A percentile compares a stretch with the other conserved stretches of the same genome.
These are phyloP conservation scores for Candida nanaspora DNA, from an alignment of 805 yeast species.

Conservation along the genomic window DNA sequence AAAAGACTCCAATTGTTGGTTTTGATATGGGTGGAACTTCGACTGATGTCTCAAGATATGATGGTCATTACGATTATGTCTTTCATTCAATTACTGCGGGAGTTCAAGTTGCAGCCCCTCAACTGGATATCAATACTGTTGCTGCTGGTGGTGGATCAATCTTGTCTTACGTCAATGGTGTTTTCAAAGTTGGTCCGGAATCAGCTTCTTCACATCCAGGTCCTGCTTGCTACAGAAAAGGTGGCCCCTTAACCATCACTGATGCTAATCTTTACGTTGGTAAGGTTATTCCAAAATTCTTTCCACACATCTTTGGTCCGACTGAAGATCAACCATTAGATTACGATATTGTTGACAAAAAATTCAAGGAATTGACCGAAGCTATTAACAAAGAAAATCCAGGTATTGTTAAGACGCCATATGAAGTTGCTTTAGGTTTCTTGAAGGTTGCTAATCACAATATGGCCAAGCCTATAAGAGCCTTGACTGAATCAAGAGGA, in stretches of 20 bases:
- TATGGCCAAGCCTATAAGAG: slow-evolving; percentile 84
- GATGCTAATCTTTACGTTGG: slow-evolving; percentile 75
- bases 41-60: slow-evolving; percentile 29
- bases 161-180: slow-evolving; percentile 55
- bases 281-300: slow-evolving; percentile 58
- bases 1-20: slow-evolving; percentile 21
- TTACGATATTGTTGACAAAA: slow-evolving; percentile 36
- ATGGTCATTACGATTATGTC: slow-evolving; percentile 21
- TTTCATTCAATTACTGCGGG: slow-evolving; percentile 28
- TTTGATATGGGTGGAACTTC: slow-evolving; percentile 34
- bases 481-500: slow-evolving; percentile 81
- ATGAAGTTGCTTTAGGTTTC: slow-evolving; percentile 76
- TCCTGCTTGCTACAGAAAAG: slow-evolving; percentile 76
- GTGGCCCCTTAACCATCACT: slow-evolving; percentile 76
- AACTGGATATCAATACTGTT: slow-evolving; percentile 25
- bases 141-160: slow-evolving; percentile 30
- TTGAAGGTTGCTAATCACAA: slow-evolving; percentile 78
- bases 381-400: slow-evolving; percentile 38
- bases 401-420: slow-evolving; percentile 36
- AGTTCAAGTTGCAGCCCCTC: slow-evolving; percentile 28
- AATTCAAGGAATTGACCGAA: slow-evolving; percentile 46
- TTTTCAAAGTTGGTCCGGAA: slow-evolving; percentile 77
- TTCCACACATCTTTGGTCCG: slow-evolving; percentile 82
- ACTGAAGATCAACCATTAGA: slow-evolving; percentile 64
- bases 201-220: slow-evolving; percentile 85